A percentile compares a stretch with the other conserved stretches of the same genome.
Conservation (phyloP, 306 rosid genomes). For the Mimosa bimucronata region DNA sequence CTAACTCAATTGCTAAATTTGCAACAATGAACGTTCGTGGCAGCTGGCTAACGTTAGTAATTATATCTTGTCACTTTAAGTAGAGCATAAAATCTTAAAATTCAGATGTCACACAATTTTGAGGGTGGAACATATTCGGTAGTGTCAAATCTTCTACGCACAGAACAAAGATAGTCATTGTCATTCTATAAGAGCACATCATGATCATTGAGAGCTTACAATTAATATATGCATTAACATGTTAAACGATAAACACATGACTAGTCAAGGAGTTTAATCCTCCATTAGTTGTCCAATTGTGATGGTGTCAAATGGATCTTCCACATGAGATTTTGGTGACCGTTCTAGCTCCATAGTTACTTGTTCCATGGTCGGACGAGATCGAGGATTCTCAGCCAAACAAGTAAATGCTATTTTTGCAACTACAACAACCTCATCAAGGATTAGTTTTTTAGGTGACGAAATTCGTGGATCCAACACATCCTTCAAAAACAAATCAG, state of each 20-base stretch:
- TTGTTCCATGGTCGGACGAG: constrained; percentile 3
- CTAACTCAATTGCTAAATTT: not conserved
- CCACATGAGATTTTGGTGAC: not conserved
- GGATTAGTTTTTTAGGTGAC: not conserved
- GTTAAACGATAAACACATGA: no score
- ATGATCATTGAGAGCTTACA: not conserved
- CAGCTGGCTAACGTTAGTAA: not conserved
- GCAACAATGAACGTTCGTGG: not conserved
- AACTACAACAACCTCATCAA: not conserved
- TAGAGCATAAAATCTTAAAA: not conserved
- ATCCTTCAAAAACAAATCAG: not conserved
- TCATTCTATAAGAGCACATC: not conserved
- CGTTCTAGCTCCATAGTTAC: not conserved
- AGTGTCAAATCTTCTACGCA: not conserved
- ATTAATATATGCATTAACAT: not conserved
- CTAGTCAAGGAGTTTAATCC: not conserved
- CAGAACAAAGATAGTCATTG: not conserved
- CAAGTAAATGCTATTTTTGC: not conserved
- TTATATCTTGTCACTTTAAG: no score
- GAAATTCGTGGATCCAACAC: not conserved
- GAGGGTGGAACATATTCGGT: not conserved
- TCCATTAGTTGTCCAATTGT: not conserved
- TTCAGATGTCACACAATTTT: no score
- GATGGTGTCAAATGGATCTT: not conserved
- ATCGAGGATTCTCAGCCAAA: not conserved